These are phyloP conservation scores for Pseudofabraea citricarpa DNA, from an alignment of 2,329 filamentous ascomycete genomes.

Conservation along the genomic window DNA sequence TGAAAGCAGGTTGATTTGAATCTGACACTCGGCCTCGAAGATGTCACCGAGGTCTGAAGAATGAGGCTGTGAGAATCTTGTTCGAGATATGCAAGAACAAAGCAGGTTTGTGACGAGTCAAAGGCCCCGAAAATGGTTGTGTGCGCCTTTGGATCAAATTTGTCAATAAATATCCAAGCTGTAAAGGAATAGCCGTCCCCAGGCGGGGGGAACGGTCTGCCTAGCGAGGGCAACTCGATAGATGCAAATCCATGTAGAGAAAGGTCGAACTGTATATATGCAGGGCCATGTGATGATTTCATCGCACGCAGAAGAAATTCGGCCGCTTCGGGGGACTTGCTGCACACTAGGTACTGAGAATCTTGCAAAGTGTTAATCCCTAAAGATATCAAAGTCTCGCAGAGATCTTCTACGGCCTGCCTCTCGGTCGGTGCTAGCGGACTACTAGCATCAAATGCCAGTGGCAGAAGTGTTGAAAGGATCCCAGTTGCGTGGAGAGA, in stretches of 20 bases:
- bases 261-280: slow-evolving; percentile 91
- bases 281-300: slow-evolving; percentile 68
- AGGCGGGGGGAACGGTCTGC: slow-evolving; percentile 76
- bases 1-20: slow-evolving; percentile 82
- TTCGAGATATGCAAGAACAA: slow-evolving; percentile 89
- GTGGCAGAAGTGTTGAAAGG: slow-evolving; percentile 58
- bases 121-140: slow-evolving; percentile 96
- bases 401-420: slow-evolving; percentile 59
- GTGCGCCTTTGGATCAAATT: slow-evolving; percentile 78
- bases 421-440: slow-evolving; percentile 51
- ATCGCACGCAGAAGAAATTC: slow-evolving; percentile 73
- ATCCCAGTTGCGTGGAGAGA: slow-evolving; percentile 70
- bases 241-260: slow-evolving; percentile 84
- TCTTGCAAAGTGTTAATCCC: slow-evolving; percentile 80
- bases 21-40: slow-evolving; percentile 80
- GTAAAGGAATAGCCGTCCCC: slow-evolving; percentile 83
- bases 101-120: slow-evolving; percentile 87
- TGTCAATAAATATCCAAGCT: slow-evolving; percentile 83
- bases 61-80: slow-evolving; percentile 93
- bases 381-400: slow-evolving; percentile 63
- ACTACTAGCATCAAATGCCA: slow-evolving; percentile 51
- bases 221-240: slow-evolving; percentile 82
- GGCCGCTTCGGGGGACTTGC: slow-evolving; percentile 47
- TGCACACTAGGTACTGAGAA: slow-evolving; percentile 66
- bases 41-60: slow-evolving; percentile 88